Base-by-base conservation (phyloP, 208 protist genomes). In the Vickermania ingenoplastis region DNA sequence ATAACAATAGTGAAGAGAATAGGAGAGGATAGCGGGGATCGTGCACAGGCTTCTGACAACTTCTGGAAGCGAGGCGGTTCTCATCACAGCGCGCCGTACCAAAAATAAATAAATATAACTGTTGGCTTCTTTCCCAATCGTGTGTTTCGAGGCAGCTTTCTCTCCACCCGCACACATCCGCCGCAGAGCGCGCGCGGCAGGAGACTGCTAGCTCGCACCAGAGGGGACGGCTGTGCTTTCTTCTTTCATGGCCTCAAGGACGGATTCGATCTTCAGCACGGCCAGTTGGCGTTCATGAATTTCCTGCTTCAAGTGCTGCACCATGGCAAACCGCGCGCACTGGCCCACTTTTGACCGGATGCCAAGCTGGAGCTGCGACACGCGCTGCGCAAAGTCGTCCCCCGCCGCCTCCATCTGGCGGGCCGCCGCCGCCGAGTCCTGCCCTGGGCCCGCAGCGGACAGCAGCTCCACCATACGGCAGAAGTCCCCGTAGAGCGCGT, bases 271-370 rank as follows among this genome's bases (percentile, higher is more conserved):
- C 31, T 67, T 73, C 22, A 41, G 41, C 2, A 86, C 69, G 24
- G 69, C 66, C 30, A 53, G 51, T 13, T 71, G 68, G 3, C 81
- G 66, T 59, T 71, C 45, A 25, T 65, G 70, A 3, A 81, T 66
- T 54, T 93, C 83, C 1, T 59, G 61, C 0, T 59, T 63, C 30
- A 93, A 71, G 24, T 82, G 30, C 26, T 74, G 59, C 7, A 80
- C 61, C 26, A 93, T 26, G 22, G 58, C 69, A 13, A 90, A 50
- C 22, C 83, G 77, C 3, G 56, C 75, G 29, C 65, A 79, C 66
- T 90, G 83, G 17, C 60, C 57, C 23, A 72, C 53, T 59, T 90
- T 90, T 7, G 59, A 71, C 49, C 86, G 79, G 23, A 93, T 89
- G 21, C 75, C 86, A n/a, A 21, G 61, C 59, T 90, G 86, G 31